A percentile compares a stretch with the other conserved stretches of the same genome.
phyloP scores from a whole-genome alignment of 192 early-diverging fungal species.

The Spizellomyces punctatus region DNA sequence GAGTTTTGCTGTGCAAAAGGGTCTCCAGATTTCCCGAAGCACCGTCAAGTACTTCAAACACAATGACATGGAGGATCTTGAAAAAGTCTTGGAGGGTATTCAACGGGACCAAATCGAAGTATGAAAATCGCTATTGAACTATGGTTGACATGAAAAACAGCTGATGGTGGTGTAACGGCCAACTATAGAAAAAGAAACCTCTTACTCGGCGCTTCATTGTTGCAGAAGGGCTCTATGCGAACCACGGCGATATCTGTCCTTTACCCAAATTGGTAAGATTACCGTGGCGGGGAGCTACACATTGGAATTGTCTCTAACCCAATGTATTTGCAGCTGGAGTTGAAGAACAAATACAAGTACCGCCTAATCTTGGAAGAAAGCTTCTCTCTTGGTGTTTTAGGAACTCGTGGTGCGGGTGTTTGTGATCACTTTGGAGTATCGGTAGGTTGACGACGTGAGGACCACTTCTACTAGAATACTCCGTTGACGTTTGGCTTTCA shows the following conservation, averaged over 20 bases:
- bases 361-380: conserved; percentile 93
- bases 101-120: conserved; percentile 64
- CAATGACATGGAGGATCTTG: conserved; percentile 95
- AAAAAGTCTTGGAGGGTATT: conserved; percentile 80
- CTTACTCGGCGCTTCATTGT: conserved; percentile 93
- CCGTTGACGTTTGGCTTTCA: background rate
- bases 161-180: no score
- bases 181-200: conserved; percentile 49
- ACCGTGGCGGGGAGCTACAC: no score
- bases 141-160: no score
- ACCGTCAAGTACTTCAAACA: conserved; percentile 91
- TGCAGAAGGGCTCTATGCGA: conserved; percentile 87
- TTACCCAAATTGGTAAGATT: conserved; percentile 67
- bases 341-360: conserved; percentile 97
- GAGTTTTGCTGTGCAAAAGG: conserved; percentile 88
- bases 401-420: conserved; percentile 83
- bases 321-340: conserved; percentile 55
- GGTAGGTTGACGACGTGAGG: conserved; percentile 27
- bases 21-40: conserved; percentile 86
- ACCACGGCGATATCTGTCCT: conserved; percentile 84
- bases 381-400: conserved; percentile 85
- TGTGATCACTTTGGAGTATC: conserved; percentile 80
- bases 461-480: background rate
- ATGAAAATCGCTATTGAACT: background rate
- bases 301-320: no score